Percentiles rank a stretch among this genome's conserved stretches.
These are phyloP conservation scores for Marasmius fiardii DNA, from an alignment of 1,284 basidiomycete species.

Conservation along the genomic window DNA sequence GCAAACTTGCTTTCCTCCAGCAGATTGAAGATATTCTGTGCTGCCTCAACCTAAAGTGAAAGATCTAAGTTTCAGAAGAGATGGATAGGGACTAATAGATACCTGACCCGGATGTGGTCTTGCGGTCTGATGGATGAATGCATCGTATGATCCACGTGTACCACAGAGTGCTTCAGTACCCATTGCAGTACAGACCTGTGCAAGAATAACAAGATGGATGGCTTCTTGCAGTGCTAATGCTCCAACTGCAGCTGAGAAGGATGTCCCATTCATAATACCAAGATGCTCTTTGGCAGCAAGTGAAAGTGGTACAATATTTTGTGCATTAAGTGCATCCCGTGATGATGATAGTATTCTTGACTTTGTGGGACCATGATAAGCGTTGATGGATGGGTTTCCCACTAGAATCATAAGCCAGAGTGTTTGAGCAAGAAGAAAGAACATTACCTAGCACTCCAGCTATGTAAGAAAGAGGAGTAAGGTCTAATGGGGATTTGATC, in stretches of 20 bases:
- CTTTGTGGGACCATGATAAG: constrained; percentile 34
- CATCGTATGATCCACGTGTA: constrained; percentile 44
- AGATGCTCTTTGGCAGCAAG: constrained; percentile 57
- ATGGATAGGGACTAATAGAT: no score
- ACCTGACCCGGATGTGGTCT: constrained; percentile 61
- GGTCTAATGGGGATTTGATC: constrained; percentile 27
- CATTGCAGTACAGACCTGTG: constrained; percentile 57
- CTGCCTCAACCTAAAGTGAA: no score
- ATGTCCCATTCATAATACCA: constrained; percentile 57
- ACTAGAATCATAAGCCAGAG: no score
- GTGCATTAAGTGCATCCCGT: constrained; percentile 39
- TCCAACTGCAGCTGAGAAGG: constrained; percentile 35
- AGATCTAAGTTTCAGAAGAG: no score
- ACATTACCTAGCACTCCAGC: no score
- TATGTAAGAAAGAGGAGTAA: constrained; percentile 55
- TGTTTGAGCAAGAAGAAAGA: no score
- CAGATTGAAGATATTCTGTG: constrained; percentile 39
- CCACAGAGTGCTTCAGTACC: constrained; percentile 56
- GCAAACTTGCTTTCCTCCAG: constrained; percentile 48
- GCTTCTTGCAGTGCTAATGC: constrained; percentile 47
- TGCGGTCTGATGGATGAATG: constrained; percentile 55
- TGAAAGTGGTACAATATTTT: constrained; percentile 44
- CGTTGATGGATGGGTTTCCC: constrained; percentile 50
- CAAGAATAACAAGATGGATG: constrained; percentile 45
- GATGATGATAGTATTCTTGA: constrained; percentile 38